Base-by-base conservation (phyloP, 2,329 filamentous ascomycete species). In the Fusarium sp. region DNA sequence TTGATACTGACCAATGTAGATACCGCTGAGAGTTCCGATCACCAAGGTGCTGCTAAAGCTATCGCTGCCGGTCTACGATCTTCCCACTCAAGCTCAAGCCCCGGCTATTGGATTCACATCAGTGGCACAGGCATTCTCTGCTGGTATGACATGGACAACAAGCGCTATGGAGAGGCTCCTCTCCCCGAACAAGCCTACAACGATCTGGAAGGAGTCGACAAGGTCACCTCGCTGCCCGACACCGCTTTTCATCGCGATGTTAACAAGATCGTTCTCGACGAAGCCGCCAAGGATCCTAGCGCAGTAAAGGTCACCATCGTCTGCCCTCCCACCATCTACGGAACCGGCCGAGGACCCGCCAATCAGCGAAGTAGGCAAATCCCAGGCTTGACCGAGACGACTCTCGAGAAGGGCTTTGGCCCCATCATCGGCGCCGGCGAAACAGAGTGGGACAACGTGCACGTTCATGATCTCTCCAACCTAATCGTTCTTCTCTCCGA, bases 311-410 rank as follows among this genome's bases (percentile, higher is more conserved):
- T 88, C 0, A 90, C 87, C 19, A 87, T 93, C 30, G 85, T 93
- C 4, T 92, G 89, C 71, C 90, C 91, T 13, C 89, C 90, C 0
- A 88, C 87, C 4, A 92, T 93, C 72, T 93, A 91, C 71, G 90
- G 88, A 28, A 49, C 73, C 16, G 90, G 91, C 0, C 83, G 90
- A 21, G 91, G 91, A 0, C 88, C 89, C 0, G 85, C 85, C 49
- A 90, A 90, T 28, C 81, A 85, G 47, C 83, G 87, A 6, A 88
- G 88, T 38, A 82, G 86, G 1, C 91, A 93, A 70, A 83, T 88
- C 0, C 89, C 90, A 53, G 82, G 84, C 21, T 81, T 92, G 19
- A 83, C 84, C 0, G 81, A 84, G 3, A 78, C 82, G 0, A 87
- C 87, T 4, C 76, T 93, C 18, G 79, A 88, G 65, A 81, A 85